Evolutionary conservation across 805 yeast species (phyloP).

Genomic region (Candida morakotiae): DNA sequence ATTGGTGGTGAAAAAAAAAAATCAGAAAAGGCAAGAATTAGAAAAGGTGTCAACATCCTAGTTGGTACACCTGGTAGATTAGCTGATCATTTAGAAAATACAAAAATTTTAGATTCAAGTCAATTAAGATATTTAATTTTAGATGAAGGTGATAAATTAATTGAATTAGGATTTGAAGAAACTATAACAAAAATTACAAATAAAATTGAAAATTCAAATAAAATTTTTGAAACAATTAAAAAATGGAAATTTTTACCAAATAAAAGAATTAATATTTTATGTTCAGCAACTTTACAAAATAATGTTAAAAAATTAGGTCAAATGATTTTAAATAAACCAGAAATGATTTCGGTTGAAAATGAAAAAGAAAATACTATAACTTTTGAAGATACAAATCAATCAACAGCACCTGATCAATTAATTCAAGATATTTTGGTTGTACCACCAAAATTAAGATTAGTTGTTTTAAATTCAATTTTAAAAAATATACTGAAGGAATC

Average conservation of each 20-base stretch:
- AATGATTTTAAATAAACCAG: slow-evolving; percentile 68
- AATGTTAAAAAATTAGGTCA: slow-evolving; percentile 80
- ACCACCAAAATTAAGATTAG: slow-evolving; percentile 89
- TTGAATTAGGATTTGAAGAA: slow-evolving; percentile 96
- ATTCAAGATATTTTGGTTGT: slow-evolving; percentile 76
- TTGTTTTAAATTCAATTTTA: slow-evolving; percentile 67
- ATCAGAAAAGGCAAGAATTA: slow-evolving; percentile 88
- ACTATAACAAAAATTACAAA: slow-evolving; percentile 74
- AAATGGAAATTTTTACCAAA: slow-evolving; percentile 59
- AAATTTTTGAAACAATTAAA: slow-evolving; percentile 30
- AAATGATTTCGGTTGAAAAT: slow-evolving; percentile 50
- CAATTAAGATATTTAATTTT: slow-evolving; percentile 82
- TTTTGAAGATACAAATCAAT: slow-evolving; percentile 7
- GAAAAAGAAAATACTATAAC: slow-evolving; percentile 8
- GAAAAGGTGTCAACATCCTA: slow-evolving; percentile 94
- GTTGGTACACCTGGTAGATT: slow-evolving; percentile 97
- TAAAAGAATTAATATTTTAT: slow-evolving; percentile 71
- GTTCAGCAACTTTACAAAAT: slow-evolving; percentile 91
- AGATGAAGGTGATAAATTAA: slow-evolving; percentile 95
- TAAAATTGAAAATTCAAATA: slow-evolving; percentile 46
- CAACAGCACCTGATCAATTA: slow-evolving; percentile 84
- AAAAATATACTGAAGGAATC: slow-evolving; percentile 32
- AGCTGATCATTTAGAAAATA: slow-evolving; percentile 90
- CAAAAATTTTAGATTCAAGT: slow-evolving; percentile 66
- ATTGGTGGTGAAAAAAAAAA: slow-evolving; percentile 99